A percentile compares a stretch with the other conserved stretches of the same genome.
Conservation (phyloP, 2,329 filamentous ascomycete genomes). For the Pochonia chlamydosporia region DNA sequence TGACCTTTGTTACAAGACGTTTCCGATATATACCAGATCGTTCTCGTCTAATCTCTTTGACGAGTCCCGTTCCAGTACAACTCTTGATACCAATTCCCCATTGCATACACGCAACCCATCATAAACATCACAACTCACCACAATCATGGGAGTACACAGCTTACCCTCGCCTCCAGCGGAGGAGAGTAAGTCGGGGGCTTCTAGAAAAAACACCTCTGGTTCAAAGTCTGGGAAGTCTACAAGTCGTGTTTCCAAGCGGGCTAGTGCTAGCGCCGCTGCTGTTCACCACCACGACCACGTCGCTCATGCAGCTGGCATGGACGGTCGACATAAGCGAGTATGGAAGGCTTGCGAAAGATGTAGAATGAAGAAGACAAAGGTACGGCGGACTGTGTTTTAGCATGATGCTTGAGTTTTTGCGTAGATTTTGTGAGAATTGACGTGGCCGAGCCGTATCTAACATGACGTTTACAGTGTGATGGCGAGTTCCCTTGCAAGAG, state of each 20-base stretch:
- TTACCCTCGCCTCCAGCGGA: slow-evolving; percentile 49
- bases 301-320: slow-evolving; percentile 31
- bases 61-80: too few relatives aligned
- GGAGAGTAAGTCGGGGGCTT: slow-evolving; percentile 31
- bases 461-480: slow-evolving; percentile 42
- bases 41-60: neutral
- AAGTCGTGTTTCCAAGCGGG: slow-evolving; percentile 46
- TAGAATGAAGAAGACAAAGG: slow-evolving; percentile 67
- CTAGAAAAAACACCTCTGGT: slow-evolving; percentile 33
- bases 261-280: slow-evolving; percentile 31
- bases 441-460: neutral
- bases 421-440: too few relatives aligned
- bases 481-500: slow-evolving; percentile 62
- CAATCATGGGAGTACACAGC: slow-evolving; percentile 42
- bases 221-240: slow-evolving; percentile 43
- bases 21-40: neutral
- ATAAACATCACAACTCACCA: too few relatives aligned
- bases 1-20: neutral
- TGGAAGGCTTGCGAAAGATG: slow-evolving; percentile 64
- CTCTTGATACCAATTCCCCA: neutral
- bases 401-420: too few relatives aligned
- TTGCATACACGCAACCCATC: neutral
- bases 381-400: slow-evolving; percentile 18
- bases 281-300: slow-evolving; percentile 32
- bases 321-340: slow-evolving; percentile 57